These are phyloP conservation scores for Mycena kentingensis DNA, from an alignment of 768 basidiomycete species.

Conservation along the genomic window DNA sequence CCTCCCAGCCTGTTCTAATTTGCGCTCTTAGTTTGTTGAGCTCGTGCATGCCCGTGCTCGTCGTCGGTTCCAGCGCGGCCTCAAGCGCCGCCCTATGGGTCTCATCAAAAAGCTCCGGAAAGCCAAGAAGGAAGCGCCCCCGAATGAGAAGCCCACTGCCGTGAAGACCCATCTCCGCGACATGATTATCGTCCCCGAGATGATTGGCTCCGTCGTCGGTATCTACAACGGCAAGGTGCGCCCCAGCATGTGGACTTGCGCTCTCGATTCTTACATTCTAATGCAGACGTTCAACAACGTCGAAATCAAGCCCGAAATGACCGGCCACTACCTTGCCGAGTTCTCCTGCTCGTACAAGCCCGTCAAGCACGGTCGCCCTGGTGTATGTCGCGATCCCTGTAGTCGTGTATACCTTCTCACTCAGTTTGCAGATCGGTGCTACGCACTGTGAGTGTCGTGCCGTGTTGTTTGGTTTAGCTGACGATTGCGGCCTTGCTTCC, in stretches of 20 bases:
- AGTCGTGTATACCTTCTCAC: slow-evolving; percentile 14
- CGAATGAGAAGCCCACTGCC: slow-evolving; percentile 97
- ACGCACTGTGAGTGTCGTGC: slow-evolving; percentile 69
- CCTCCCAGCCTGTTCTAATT: neutral
- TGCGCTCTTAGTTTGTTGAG: slow-evolving; percentile 69
- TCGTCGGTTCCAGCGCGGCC: slow-evolving; percentile 97
- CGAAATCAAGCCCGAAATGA: slow-evolving; percentile 99
- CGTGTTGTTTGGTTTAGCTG: neutral
- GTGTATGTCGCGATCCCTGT: slow-evolving; percentile 65
- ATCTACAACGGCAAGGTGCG: slow-evolving; percentile 97
- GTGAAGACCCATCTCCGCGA: slow-evolving; percentile 99
- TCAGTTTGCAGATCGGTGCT: slow-evolving; percentile 72
- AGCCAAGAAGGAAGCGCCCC: slow-evolving; percentile 98
- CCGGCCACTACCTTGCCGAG: slow-evolving; percentile 98
- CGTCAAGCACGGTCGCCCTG: slow-evolving; percentile 99
- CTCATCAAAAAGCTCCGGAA: slow-evolving; percentile 99
- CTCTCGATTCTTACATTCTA: neutral
- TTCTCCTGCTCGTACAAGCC: slow-evolving; percentile 97
- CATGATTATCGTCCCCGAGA: slow-evolving; percentile 99
- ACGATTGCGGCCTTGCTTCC: slow-evolving; percentile 10
- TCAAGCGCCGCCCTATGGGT: slow-evolving; percentile 98
- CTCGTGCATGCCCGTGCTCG: slow-evolving; percentile 98
- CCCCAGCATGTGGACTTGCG: neutral
- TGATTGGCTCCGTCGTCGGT: slow-evolving; percentile 98
- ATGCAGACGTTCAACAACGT: slow-evolving; percentile 87